Evolutionary conservation across 2,329 filamentous ascomycete species (phyloP).

Genomic region (Cylindrodendrum hubeiense): DNA sequence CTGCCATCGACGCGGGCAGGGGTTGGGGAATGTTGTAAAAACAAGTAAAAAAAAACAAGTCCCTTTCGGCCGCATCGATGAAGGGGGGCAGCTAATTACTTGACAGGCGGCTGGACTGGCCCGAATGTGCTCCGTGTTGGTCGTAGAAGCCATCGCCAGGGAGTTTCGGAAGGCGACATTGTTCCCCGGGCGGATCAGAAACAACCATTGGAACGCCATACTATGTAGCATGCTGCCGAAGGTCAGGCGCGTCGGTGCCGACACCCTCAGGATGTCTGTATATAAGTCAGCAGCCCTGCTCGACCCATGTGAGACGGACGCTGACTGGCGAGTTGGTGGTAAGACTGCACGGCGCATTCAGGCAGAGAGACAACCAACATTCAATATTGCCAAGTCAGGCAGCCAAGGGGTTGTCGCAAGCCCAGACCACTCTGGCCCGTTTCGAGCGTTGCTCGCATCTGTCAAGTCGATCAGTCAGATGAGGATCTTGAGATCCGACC

Average conservation of each 20-base stretch:
- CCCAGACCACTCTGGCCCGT: conserved; percentile 24
- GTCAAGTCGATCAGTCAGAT: conserved; percentile 31
- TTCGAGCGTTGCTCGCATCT: conserved; percentile 32
- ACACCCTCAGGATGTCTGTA: conserved; percentile 3
- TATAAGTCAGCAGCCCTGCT: conserved; percentile 8
- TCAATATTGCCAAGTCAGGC: conserved; percentile 16
- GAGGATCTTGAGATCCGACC: conserved; percentile 21
- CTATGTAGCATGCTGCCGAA: conserved; percentile 7
- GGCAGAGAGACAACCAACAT: conserved; percentile 22
- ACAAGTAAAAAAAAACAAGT: conserved; percentile 3
- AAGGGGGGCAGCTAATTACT: conserved; percentile 2
- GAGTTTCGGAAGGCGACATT: background rate
- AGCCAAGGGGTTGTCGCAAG: conserved; percentile 11
- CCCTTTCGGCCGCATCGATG: background rate
- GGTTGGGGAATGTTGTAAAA: conserved; percentile 3
- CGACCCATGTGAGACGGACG: conserved; percentile 25
- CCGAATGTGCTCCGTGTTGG: conserved; percentile 7
- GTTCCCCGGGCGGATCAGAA: background rate
- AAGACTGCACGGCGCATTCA: conserved; percentile 22
- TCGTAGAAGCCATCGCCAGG: background rate
- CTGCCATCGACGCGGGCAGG: conserved; percentile 17
- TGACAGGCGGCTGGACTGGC: conserved; percentile 24
- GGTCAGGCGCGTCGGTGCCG: background rate
- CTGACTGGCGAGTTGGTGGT: conserved; percentile 23
- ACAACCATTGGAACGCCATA: background rate